Evolutionary conservation across 2,329 filamentous ascomycete genomes (phyloP).

Genomic region (Rutstroemia sp.): DNA sequence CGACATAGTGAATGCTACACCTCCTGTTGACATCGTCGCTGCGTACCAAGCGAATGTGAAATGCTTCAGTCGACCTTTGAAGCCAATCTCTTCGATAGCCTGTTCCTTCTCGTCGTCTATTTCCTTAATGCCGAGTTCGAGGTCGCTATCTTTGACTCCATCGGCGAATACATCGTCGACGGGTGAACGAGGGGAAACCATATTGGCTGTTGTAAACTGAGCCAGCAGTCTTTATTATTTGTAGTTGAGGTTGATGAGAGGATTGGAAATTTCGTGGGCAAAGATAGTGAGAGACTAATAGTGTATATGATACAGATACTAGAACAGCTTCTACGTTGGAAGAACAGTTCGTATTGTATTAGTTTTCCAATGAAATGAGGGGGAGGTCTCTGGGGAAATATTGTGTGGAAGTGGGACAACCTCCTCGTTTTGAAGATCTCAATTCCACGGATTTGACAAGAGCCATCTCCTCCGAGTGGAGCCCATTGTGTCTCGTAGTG

Average conservation of each 20-base stretch:
- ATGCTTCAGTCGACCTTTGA: constrained; percentile 7
- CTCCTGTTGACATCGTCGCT: constrained; percentile 60
- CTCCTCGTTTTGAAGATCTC: constrained; percentile 5
- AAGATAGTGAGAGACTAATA: background rate
- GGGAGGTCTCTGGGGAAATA: background rate
- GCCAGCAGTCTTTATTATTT: constrained; percentile 5
- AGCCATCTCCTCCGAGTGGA: constrained; percentile 4
- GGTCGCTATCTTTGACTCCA: background rate
- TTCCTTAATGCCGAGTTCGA: background rate
- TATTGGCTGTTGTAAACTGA: constrained; percentile 6
- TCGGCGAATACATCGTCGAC: background rate
- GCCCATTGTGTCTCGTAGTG: background rate
- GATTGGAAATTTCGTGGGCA: background rate
- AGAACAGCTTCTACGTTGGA: background rate
- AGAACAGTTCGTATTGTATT: background rate
- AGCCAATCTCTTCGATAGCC: background rate
- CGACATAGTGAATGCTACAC: constrained; percentile 56
- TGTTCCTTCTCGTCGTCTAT: background rate
- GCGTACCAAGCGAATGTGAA: constrained; percentile 7
- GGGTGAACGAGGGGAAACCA: background rate
- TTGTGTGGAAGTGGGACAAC: constrained; percentile 2
- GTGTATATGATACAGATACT: background rate
- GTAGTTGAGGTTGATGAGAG: background rate
- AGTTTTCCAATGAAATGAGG: constrained; percentile 1
- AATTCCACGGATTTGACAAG: background rate